Base-by-base conservation (phyloP, 2,329 filamentous ascomycete species). In the Biscogniauxia mediterranea region DNA sequence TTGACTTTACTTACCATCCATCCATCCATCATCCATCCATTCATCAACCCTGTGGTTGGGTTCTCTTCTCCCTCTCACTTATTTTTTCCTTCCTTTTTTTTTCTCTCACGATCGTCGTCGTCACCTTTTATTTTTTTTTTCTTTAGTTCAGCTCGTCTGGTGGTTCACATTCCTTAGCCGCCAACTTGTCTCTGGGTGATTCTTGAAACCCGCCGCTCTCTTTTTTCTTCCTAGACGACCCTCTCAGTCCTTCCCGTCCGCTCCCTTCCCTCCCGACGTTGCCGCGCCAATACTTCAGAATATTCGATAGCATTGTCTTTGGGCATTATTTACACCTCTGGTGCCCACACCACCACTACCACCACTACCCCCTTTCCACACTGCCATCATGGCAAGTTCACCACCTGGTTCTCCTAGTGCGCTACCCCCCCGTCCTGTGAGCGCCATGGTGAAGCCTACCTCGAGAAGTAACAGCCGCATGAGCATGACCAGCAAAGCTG, bases 401-500 rank as follows among this genome's bases (percentile, higher is more conserved):
- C 89, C 88, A 77, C 89, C 89, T 74, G 82, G 79, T 63, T 92
- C 89, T 74, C 89, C 83, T 53, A 78, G 81, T 73, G 75, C 77
- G 64, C 68, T 77, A 63, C 79, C 84, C 67, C 85, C 86, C 76
- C 86, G 92, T 76, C 92, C 93, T 58, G 82, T 92, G 82, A 96
- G 91, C 80, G 89, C 87, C 74, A 88, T 96, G 81, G 86, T 93
- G 71, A 88, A 89, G 71, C 84, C 91, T 53, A 83, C 89, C 52
- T 84, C 81, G 21, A 77, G 92, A 75, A 95, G 91, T 74, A 91
- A 83, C 69, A 96, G 92, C 78, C 90, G 93, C 69, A 82, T 96
- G 83, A 96, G 92, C 79, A 89, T 90, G 80, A 89, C 84, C 71
- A 91, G 90, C 79, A 94, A 90, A 76, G 80, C 83, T 57, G 88